Conservation (phyloP, 2,329 filamentous ascomycete genomes). For the Botrytis fragariae region DNA sequence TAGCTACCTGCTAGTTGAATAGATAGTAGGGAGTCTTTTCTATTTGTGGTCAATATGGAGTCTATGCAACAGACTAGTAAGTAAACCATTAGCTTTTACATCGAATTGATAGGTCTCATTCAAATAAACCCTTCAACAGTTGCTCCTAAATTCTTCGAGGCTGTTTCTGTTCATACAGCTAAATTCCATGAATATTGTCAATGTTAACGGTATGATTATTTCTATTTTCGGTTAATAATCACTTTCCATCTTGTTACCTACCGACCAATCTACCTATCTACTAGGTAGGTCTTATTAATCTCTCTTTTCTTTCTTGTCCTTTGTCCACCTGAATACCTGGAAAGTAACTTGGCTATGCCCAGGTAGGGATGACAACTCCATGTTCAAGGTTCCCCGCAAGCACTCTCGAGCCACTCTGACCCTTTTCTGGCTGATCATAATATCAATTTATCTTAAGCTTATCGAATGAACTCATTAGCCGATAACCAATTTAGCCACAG, state of each 20-base stretch:
- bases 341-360: not conserved
- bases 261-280: not conserved
- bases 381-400: conserved; percentile 1
- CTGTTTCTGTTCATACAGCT: not conserved
- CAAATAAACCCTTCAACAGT: not conserved
- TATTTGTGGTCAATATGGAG: not conserved
- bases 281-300: too few species aligned
- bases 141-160: not conserved
- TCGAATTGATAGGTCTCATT: not conserved
- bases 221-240: not conserved
- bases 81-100: not conserved
- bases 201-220: not conserved
- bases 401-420: not conserved
- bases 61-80: not conserved
- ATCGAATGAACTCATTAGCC: not conserved
- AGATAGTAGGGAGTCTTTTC: not conserved
- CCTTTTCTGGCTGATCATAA: not conserved
- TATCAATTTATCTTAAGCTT: not conserved
- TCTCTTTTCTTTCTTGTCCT: not conserved
- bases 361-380: not conserved
- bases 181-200: too few species aligned
- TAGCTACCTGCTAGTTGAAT: not conserved
- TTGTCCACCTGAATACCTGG: not conserved
- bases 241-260: not conserved
- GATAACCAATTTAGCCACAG: conserved; percentile 3